These are phyloP conservation scores for Trametes elegans DNA, from an alignment of 768 basidiomycete species.

Conservation along the genomic window DNA sequence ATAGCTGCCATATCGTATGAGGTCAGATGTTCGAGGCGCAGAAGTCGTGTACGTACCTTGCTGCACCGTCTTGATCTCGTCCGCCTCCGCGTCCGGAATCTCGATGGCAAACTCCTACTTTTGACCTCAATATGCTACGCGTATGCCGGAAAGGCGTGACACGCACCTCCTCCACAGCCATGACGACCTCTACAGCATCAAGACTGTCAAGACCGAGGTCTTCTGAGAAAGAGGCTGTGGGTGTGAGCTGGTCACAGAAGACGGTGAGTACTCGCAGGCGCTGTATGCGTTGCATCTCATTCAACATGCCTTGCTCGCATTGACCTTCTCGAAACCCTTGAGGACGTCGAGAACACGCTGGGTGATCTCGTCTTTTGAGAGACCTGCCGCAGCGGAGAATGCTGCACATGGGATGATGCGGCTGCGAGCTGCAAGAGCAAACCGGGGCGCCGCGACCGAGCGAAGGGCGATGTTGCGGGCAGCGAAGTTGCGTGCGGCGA, in stretches of 20 bases:
- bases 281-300: too few species aligned
- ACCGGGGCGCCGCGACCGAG: slow-evolving; percentile 17
- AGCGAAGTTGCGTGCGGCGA: slow-evolving; percentile 20
- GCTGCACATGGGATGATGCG: slow-evolving; percentile 39
- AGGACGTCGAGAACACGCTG: slow-evolving; percentile 78
- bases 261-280: not conserved
- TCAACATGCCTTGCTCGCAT: slow-evolving; percentile 56
- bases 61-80: slow-evolving; percentile 87
- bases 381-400: slow-evolving; percentile 66
- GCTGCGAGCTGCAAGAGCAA: slow-evolving; percentile 20
- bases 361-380: slow-evolving; percentile 68
- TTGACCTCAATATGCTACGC: not conserved
- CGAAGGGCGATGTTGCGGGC: slow-evolving; percentile 47
- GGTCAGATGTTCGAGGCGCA: slow-evolving; percentile 14
- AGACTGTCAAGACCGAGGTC: slow-evolving; percentile 94
- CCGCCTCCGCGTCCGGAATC: slow-evolving; percentile 96
- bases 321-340: slow-evolving; percentile 88
- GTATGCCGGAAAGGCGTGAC: not conserved
- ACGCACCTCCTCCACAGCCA: slow-evolving; percentile 93
- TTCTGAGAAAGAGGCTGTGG: slow-evolving; percentile 63
- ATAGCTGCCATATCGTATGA: slow-evolving; percentile 56
- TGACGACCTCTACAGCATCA: slow-evolving; percentile 96
- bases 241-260: slow-evolving; percentile 50
- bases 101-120: slow-evolving; percentile 92
- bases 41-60: slow-evolving; percentile 60